A percentile compares a stretch with the other conserved stretches of the same genome.
Evolutionary conservation across 1,284 basidiomycete species (phyloP).

Genomic region (Ganoderma lucidum): DNA sequence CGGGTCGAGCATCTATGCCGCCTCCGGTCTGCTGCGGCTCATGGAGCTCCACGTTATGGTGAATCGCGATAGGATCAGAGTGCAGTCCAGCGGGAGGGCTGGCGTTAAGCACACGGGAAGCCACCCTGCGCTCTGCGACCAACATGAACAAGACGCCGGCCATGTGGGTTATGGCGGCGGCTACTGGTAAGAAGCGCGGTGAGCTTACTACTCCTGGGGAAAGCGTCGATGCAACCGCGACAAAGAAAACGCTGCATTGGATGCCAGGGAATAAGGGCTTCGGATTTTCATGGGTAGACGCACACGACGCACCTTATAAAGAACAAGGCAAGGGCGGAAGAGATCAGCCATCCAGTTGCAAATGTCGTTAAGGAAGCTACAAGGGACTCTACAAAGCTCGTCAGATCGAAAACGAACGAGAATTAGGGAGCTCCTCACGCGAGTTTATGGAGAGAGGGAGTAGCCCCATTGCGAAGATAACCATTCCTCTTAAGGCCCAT

Average conservation of each 20-base stretch:
- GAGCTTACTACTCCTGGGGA: background rate
- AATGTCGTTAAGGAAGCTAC: background rate
- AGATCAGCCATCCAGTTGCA: background rate
- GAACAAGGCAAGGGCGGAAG: background rate
- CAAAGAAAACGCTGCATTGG: background rate
- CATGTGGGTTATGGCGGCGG: background rate
- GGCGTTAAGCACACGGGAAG: background rate
- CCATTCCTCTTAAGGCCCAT: background rate
- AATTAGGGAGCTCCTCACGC: background rate
- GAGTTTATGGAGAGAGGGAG: conserved; percentile 1
- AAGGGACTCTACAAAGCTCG: background rate
- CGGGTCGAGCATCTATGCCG: background rate
- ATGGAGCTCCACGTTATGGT: background rate
- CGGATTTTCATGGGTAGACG: background rate
- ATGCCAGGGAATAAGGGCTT: background rate
- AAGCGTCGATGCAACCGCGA: background rate
- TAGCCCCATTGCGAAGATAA: background rate
- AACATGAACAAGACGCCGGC: background rate
- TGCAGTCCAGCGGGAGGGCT: too few species aligned
- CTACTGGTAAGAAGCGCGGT: background rate
- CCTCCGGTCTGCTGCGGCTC: background rate
- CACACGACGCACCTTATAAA: background rate
- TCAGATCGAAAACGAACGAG: background rate
- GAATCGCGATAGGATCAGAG: background rate
- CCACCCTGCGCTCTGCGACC: background rate